These are phyloP conservation scores for Phaseolus coccineus DNA, from an alignment of 331 rosid genomes.

Conservation along the genomic window DNA sequence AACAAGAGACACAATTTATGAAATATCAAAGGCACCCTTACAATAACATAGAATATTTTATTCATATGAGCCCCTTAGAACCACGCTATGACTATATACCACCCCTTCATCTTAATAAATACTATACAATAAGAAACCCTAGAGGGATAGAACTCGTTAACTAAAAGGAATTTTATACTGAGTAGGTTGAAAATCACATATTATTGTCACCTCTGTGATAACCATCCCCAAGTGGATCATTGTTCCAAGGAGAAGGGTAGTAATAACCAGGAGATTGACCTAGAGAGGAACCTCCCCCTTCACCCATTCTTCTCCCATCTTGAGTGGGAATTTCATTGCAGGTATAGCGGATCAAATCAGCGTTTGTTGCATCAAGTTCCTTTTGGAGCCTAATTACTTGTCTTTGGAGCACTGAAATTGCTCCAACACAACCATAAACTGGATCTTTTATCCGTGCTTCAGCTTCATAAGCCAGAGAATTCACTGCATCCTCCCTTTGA, in stretches of 20 bases:
- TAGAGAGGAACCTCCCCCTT: constrained; percentile 51
- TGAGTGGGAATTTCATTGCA: constrained; percentile 53
- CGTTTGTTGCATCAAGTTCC: constrained; percentile 88
- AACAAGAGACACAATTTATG: background rate
- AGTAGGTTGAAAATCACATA: constrained; percentile 36
- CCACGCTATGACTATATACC: constrained; percentile 25
- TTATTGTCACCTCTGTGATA: constrained; percentile 56
- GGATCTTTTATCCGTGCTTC: constrained; percentile 92
- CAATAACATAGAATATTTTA: constrained; percentile 5
- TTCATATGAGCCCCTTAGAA: constrained; percentile 3
- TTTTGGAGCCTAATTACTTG: constrained; percentile 86
- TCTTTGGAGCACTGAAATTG: constrained; percentile 87
- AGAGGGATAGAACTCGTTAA: background rate
- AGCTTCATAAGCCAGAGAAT: constrained; percentile 92
- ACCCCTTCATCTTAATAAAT: constrained; percentile 8
- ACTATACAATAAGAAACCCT: constrained; percentile 42
- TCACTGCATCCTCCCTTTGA: constrained; percentile 92
- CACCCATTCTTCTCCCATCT: constrained; percentile 42
- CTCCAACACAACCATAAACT: constrained; percentile 91
- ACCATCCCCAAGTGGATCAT: constrained; percentile 59
- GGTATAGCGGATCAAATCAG: constrained; percentile 71
- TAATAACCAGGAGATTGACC: constrained; percentile 57
- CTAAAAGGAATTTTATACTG: background rate
- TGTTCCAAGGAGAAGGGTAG: constrained; percentile 71
- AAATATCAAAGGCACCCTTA: constrained; percentile 12